Evolutionary conservation across 148 eudicot species (phyloP).

Genomic region (Diospyros lotus): DNA sequence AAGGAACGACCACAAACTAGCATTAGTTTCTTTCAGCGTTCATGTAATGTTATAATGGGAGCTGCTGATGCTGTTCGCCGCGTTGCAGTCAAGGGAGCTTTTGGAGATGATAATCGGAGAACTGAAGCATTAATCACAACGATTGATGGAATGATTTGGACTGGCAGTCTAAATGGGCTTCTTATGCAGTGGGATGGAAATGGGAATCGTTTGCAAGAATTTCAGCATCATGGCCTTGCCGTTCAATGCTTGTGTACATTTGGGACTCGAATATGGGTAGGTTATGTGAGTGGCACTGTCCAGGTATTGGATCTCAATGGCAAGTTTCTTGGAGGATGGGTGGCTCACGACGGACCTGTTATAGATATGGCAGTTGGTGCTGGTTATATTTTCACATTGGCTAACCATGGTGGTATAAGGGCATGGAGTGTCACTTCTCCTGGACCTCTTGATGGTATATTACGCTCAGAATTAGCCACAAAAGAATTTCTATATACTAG

Average conservation of each 20-base stretch:
- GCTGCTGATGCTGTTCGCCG: conserved; percentile 99
- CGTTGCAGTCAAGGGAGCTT: conserved; percentile 81
- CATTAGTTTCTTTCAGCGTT: conserved; percentile 63
- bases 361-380: conserved; percentile 68
- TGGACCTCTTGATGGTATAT: conserved; percentile 66
- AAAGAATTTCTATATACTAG: conserved; percentile 82
- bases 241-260: conserved; percentile 70
- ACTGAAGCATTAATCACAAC: conserved; percentile 68
- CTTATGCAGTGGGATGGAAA: conserved; percentile 95
- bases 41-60: conserved; percentile 91
- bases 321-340: conserved; percentile 72
- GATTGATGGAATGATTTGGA: conserved; percentile 78
- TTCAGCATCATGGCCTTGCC: conserved; percentile 53
- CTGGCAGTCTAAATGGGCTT: conserved; percentile 75
- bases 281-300: conserved; percentile 70
- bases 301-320: conserved; percentile 80
- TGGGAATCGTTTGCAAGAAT: conserved; percentile 82
- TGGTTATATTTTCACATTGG: conserved; percentile 70
- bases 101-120: conserved; percentile 73
- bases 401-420: conserved; percentile 90
- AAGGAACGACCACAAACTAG: conserved; percentile 75
- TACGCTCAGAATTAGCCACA: conserved; percentile 63
- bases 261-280: conserved; percentile 88
- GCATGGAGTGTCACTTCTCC: conserved; percentile 91
- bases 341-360: conserved; percentile 65